Conservation (phyloP, 2,329 filamentous ascomycete species). For the Neofusicoccum cordaticola region DNA sequence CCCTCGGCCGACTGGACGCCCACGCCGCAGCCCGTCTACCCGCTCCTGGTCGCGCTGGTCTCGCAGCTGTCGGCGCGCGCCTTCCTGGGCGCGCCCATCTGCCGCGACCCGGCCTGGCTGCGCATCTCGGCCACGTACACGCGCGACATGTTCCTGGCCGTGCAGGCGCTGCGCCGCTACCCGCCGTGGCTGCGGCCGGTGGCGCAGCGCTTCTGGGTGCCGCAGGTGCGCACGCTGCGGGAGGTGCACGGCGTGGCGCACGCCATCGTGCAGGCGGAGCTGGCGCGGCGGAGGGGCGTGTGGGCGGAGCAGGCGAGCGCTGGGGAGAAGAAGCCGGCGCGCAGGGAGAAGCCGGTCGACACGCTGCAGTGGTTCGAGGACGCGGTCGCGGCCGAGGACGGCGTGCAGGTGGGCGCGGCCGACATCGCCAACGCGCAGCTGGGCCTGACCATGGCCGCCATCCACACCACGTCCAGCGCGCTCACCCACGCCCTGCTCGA, state of each 20-base stretch:
- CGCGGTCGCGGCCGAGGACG: neutral
- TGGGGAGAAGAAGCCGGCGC: conserved; percentile 14
- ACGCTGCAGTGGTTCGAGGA: conserved; percentile 21
- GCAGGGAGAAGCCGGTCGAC: conserved; percentile 10
- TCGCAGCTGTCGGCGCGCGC: conserved; percentile 40
- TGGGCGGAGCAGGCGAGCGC: conserved; percentile 19
- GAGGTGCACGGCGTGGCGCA: conserved; percentile 34
- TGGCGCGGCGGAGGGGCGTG: conserved; percentile 26
- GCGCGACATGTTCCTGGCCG: conserved; percentile 32
- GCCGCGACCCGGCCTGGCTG: conserved; percentile 40
- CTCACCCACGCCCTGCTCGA: conserved; percentile 24
- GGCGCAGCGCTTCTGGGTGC: conserved; percentile 31
- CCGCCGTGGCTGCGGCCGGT: conserved; percentile 35
- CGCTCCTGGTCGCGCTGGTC: conserved; percentile 43
- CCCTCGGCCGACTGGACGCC: conserved; percentile 38
- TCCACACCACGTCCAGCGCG: conserved; percentile 24
- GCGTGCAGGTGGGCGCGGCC: no score
- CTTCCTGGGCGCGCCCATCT: conserved; percentile 38
- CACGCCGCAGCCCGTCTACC: conserved; percentile 25
- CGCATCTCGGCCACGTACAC: conserved; percentile 34
- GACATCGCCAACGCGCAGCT: neutral
- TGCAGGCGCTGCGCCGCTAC: conserved; percentile 32
- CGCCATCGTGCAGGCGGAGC: conserved; percentile 34
- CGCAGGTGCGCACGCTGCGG: conserved; percentile 33
- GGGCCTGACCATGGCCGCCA: neutral